These are phyloP conservation scores for Filosporella fistucella DNA, from an alignment of 495 filamentous ascomycete genomes.

Conservation along the genomic window DNA sequence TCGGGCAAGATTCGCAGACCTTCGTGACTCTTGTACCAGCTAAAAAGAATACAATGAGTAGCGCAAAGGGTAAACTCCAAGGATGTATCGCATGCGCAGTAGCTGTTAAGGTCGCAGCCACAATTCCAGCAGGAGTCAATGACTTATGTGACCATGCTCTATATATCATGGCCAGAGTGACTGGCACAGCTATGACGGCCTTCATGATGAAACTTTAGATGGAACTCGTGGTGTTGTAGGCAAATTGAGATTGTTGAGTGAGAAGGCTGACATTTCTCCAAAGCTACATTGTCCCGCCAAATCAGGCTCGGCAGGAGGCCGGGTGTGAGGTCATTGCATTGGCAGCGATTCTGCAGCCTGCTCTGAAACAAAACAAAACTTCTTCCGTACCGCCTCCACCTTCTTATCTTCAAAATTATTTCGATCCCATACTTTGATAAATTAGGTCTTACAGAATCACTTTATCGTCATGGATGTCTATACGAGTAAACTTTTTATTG, in stretches of 20 bases:
- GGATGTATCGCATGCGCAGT: conserved; percentile 80
- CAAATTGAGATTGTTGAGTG: background rate
- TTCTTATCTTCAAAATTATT: no score
- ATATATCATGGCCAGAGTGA: conserved; percentile 57
- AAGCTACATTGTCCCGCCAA: background rate
- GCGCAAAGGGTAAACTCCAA: conserved; percentile 80
- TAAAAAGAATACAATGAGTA: conserved; percentile 83
- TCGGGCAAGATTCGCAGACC: conserved; percentile 34
- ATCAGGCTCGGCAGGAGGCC: background rate
- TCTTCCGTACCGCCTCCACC: no score
- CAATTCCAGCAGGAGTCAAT: conserved; percentile 67
- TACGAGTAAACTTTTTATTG: no score
- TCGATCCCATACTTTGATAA: no score
- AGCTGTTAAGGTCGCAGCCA: conserved; percentile 67
- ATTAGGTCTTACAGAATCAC: no score
- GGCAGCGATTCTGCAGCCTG: no score
- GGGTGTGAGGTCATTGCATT: background rate
- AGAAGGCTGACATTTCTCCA: background rate
- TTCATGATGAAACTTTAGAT: conserved; percentile 50
- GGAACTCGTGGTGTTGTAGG: background rate
- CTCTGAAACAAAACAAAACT: no score
- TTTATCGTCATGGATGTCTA: no score
- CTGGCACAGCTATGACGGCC: conserved; percentile 62
- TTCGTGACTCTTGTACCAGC: conserved; percentile 81
- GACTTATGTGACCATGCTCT: conserved; percentile 70